Evolutionary conservation across 1,284 basidiomycete genomes (phyloP), one percentile per base, ranked within the genome.

Genomic region (Termitomyces sp.): DNA sequence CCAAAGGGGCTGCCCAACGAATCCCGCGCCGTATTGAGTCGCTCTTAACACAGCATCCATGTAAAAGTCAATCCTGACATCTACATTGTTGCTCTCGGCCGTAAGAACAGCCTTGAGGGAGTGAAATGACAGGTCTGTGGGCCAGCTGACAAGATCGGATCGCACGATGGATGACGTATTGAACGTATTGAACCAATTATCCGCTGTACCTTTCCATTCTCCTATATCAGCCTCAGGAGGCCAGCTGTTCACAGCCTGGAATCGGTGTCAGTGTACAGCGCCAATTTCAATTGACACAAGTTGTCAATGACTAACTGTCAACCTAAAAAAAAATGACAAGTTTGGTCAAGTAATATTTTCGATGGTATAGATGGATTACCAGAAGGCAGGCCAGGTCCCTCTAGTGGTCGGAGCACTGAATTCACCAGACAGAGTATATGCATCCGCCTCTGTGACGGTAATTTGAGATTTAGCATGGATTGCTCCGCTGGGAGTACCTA

Each of bases 351-450:
- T 24, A 45, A 46, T 44, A 47, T 38, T 46, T 55, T 28, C 24
- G 15, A 13, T 24, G 9, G 19, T 33, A 21, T 10, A 21, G 41
- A 13, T 43, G 26, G 19, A 55, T 52, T 53, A 67, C 73, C 74
- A 76, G 57, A 76, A 76, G 17, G 75, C 74, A 49, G 75, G 75
- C 74, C 74, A 76, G 1, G 74, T 74, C 44, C 74, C 74, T 42
- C 39, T 58, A 1, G 62, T 67, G 5, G 73, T 76, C 5, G 74
- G 72, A 1, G 75, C 57, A 48, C 72, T 74, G 51, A 77, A 77
- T 55, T 76, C 74, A 34, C 74, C 75, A 13, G 68, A 68, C 30
- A 77, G 62, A 1, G 73, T 71, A 48, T 72, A 77, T 3, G 64
- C 61, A 28, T 70, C 67, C 0, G 62, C 50, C 4, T 60, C 58